phyloP scores from a whole-genome alignment of 306 rosid species.

The Quillaja saponaria region DNA sequence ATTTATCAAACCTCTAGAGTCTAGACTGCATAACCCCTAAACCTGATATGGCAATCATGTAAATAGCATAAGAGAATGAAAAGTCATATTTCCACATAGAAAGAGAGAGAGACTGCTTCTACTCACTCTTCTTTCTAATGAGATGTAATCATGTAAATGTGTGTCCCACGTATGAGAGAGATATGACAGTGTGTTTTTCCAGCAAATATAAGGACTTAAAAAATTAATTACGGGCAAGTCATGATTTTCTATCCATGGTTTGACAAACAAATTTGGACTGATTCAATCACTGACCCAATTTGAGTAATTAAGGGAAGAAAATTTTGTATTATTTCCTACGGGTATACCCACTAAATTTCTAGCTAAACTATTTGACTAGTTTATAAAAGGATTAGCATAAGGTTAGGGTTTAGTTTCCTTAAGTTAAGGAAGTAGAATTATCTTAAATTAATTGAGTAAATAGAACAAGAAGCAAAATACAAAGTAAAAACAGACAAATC shows the following conservation, averaged over 20 bases:
- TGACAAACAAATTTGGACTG: constrained; percentile 23
- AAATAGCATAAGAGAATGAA: constrained; percentile 5
- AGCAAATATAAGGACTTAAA: too few relatives aligned
- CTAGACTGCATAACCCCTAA: not conserved
- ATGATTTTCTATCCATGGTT: constrained; percentile 35
- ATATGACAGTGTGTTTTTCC: too few relatives aligned
- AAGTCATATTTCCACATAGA: too few relatives aligned
- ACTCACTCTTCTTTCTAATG: too few relatives aligned
- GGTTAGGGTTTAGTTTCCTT: constrained; percentile 24
- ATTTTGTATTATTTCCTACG: constrained; percentile 5
- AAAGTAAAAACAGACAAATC: constrained; percentile 38
- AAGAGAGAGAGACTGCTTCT: too few relatives aligned
- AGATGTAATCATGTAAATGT: too few relatives aligned
- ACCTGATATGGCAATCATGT: not conserved
- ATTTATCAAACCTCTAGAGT: not conserved
- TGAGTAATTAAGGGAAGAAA: constrained; percentile 20
- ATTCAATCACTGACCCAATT: constrained; percentile 23
- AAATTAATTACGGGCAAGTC: constrained; percentile 3
- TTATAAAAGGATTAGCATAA: constrained; percentile 14
- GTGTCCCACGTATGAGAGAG: too few relatives aligned
- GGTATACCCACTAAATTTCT: constrained; percentile 11
- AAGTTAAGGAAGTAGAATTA: constrained; percentile 13
- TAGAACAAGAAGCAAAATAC: constrained; percentile 18
- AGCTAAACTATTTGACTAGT: too few relatives aligned
- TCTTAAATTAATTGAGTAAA: constrained; percentile 15